Conservation (phyloP, 495 filamentous ascomycete species). For the Neurospora sp. region DNA sequence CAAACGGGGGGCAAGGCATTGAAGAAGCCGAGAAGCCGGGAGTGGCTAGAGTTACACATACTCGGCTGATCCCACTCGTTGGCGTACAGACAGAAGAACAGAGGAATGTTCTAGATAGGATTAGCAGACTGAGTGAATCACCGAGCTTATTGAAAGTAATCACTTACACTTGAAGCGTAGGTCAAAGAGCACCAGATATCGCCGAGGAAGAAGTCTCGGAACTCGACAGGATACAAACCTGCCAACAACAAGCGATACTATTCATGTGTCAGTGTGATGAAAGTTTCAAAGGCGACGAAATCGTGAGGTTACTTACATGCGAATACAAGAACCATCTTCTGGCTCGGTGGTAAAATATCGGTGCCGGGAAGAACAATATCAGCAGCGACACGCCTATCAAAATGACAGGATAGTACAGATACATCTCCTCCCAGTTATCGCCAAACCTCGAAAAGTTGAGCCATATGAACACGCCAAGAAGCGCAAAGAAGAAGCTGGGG, state of each 20-base stretch:
- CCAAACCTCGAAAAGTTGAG: constrained; percentile 68
- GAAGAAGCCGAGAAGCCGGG: constrained; percentile 78
- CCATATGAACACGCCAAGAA: constrained; percentile 76
- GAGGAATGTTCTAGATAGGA: constrained; percentile 58
- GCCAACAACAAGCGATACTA: constrained; percentile 80
- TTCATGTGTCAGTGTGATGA: not conserved
- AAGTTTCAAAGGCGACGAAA: not conserved
- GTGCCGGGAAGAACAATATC: constrained; percentile 66
- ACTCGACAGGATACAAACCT: constrained; percentile 87
- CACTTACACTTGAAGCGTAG: constrained; percentile 75
- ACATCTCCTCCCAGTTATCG: constrained; percentile 47
- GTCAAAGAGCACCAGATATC: constrained; percentile 96
- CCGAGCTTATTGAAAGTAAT: not conserved
- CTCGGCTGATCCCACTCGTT: constrained; percentile 57
- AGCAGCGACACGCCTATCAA: constrained; percentile 55
- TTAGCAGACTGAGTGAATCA: not conserved
- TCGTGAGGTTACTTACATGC: constrained; percentile 46
- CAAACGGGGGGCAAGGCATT: constrained; percentile 73
- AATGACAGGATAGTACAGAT: constrained; percentile 81
- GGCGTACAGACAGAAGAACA: constrained; percentile 93
- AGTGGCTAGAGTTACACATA: constrained; percentile 79
- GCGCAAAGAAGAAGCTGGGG: constrained; percentile 63
- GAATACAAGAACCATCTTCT: constrained; percentile 78
- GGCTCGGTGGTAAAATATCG: constrained; percentile 62
- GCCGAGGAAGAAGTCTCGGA: constrained; percentile 92